Conservation (phyloP, 805 yeast species). For the Candida insectorum region DNA sequence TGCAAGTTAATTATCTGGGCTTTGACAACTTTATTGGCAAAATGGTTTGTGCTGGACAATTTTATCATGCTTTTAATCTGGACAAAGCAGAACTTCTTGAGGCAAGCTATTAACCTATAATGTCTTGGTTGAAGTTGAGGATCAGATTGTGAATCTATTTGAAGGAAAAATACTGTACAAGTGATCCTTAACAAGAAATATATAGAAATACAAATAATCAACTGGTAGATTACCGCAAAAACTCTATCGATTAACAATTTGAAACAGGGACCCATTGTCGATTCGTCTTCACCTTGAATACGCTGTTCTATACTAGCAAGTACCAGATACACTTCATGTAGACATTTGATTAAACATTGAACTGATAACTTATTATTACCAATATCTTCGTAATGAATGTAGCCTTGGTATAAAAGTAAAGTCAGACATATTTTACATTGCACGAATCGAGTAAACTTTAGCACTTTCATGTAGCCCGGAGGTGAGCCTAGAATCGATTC, state of each 20-base stretch:
- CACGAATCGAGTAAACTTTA: constrained; percentile 1
- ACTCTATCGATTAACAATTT: too few species aligned
- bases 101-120: too few species aligned
- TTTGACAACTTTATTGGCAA: constrained; percentile 5
- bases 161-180: too few species aligned
- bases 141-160: too few species aligned
- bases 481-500: too few species aligned
- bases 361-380: constrained; percentile 1
- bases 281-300: too few species aligned
- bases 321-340: background rate
- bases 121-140: too few species aligned
- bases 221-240: too few species aligned
- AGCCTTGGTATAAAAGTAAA: constrained; percentile 2
- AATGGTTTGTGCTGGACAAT: constrained; percentile 1
- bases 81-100: constrained; percentile 3
- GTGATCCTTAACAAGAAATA: too few species aligned
- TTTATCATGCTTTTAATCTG: constrained; percentile 8
- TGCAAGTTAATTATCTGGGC: constrained; percentile 4
- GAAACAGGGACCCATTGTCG: too few species aligned
- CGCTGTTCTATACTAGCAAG: too few species aligned
- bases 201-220: too few species aligned
- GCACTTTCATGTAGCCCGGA: constrained; percentile 6
- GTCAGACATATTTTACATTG: constrained; percentile 2
- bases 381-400: constrained; percentile 3
- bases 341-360: constrained; percentile 2